phyloP scores from a whole-genome alignment of 2,329 filamentous ascomycete genomes.

The Alternaria sp. region DNA sequence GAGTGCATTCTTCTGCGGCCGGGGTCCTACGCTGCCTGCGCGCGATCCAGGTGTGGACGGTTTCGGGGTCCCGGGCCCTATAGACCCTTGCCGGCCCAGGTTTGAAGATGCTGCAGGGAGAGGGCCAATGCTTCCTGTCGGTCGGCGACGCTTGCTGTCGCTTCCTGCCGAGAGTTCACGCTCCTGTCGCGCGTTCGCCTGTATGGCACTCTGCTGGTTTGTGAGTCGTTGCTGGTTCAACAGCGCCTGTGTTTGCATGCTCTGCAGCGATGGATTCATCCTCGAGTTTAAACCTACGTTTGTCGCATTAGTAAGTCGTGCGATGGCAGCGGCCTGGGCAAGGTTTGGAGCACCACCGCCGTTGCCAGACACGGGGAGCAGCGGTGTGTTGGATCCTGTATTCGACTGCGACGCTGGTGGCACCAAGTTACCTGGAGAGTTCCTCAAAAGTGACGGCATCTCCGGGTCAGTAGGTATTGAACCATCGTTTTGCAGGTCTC shows the following conservation, averaged over 20 bases:
- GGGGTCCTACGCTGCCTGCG: conserved; percentile 66
- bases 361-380: conserved; percentile 64
- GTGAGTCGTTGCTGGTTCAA: conserved; percentile 47
- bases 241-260: conserved; percentile 46
- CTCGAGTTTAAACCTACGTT: conserved; percentile 39
- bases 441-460: conserved; percentile 63
- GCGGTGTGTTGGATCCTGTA: conserved; percentile 55
- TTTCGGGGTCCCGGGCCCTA: conserved; percentile 69
- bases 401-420: conserved; percentile 55
- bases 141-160: conserved; percentile 65
- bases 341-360: conserved; percentile 60
- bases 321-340: conserved; percentile 56
- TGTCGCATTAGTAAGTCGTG: conserved; percentile 48
- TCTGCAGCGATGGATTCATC: conserved; percentile 41
- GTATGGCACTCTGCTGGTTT: conserved; percentile 41
- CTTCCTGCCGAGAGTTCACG: conserved; percentile 62
- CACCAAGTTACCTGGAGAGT: conserved; percentile 57
- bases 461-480: conserved; percentile 64
- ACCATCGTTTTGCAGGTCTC: conserved; percentile 64
- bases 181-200: conserved; percentile 48
- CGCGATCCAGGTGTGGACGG: conserved; percentile 60
- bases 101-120: conserved; percentile 62
- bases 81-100: conserved; percentile 63
- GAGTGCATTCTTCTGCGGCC: conserved; percentile 53
- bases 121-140: conserved; percentile 59